Evolutionary conservation across 441 rosid genomes (phyloP).

Genomic region (Lepidium campestre): DNA sequence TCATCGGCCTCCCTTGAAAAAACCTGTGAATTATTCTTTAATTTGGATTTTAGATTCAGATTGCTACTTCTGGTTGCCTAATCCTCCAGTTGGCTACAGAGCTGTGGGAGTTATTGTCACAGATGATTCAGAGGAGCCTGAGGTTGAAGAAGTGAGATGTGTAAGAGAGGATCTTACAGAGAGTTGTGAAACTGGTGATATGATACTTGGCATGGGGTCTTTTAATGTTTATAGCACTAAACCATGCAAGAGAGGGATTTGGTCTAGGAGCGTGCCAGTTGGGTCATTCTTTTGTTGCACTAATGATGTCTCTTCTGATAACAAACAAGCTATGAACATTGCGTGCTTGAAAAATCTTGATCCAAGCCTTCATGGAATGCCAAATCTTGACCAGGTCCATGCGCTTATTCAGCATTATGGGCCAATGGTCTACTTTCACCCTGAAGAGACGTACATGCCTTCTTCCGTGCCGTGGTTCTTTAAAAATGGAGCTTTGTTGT

Average conservation of each 20-base stretch:
- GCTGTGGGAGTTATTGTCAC: constrained; percentile 61
- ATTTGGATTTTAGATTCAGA: constrained; percentile 45
- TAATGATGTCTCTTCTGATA: constrained; percentile 13
- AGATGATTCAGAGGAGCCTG: constrained; percentile 38
- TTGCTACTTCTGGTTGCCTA: constrained; percentile 57
- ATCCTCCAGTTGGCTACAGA: constrained; percentile 49
- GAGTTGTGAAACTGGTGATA: constrained; percentile 46
- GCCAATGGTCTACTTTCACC: constrained; percentile 62
- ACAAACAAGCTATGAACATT: constrained; percentile 29
- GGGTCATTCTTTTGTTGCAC: constrained; percentile 55
- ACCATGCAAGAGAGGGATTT: constrained; percentile 51
- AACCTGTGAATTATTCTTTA: constrained; percentile 39
- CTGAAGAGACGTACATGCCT: constrained; percentile 61
- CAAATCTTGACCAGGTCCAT: constrained; percentile 54
- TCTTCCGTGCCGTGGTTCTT: constrained; percentile 68
- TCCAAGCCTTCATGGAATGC: constrained; percentile 41
- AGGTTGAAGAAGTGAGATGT: constrained; percentile 47
- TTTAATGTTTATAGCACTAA: constrained; percentile 46
- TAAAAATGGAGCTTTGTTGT: constrained; percentile 55
- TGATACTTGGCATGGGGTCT: constrained; percentile 34
- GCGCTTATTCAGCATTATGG: constrained; percentile 51
- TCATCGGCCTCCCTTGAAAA: constrained; percentile 38
- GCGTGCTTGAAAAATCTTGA: constrained; percentile 57
- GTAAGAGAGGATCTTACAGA: constrained; percentile 59
- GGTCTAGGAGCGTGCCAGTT: constrained; percentile 39